phyloP scores from a whole-genome alignment of 306 rosid genomes.

The Macrotyloma uniflorum region DNA sequence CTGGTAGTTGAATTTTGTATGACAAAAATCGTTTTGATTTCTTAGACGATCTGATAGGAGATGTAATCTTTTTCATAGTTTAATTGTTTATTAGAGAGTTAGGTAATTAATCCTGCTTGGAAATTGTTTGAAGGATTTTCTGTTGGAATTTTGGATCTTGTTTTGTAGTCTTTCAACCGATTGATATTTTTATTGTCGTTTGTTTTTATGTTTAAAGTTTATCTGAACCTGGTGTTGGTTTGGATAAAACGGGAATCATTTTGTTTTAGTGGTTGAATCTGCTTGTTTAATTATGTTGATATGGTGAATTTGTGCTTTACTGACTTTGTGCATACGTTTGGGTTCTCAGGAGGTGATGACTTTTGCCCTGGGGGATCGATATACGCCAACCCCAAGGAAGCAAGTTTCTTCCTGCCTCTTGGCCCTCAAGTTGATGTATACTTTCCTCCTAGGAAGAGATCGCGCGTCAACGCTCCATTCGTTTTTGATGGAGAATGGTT shows the following conservation, averaged over 20 bases:
- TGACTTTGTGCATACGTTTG: slow-evolving; percentile 32
- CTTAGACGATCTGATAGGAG: slow-evolving; percentile 30
- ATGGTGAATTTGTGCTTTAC: slow-evolving; percentile 3
- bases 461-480: slow-evolving; percentile 75
- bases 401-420: slow-evolving; percentile 67
- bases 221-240: slow-evolving; percentile 18
- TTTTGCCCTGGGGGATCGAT: slow-evolving; percentile 77
- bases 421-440: slow-evolving; percentile 75
- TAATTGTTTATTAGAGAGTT: background rate
- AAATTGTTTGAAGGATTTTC: background rate
- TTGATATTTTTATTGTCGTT: background rate
- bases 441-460: slow-evolving; percentile 83
- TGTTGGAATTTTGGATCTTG: background rate
- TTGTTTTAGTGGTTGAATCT: background rate
- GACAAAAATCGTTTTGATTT: background rate
- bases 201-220: slow-evolving; percentile 18
- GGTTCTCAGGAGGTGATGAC: slow-evolving; percentile 67
- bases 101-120: background rate
- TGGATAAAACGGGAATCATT: background rate
- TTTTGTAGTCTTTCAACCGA: background rate
- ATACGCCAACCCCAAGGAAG: slow-evolving; percentile 81
- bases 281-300: background rate
- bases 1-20: background rate
- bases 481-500: slow-evolving; percentile 57
- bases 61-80: background rate